Conservation (phyloP, 352 stramenopile species). For the Globisporangium mamillatum region DNA sequence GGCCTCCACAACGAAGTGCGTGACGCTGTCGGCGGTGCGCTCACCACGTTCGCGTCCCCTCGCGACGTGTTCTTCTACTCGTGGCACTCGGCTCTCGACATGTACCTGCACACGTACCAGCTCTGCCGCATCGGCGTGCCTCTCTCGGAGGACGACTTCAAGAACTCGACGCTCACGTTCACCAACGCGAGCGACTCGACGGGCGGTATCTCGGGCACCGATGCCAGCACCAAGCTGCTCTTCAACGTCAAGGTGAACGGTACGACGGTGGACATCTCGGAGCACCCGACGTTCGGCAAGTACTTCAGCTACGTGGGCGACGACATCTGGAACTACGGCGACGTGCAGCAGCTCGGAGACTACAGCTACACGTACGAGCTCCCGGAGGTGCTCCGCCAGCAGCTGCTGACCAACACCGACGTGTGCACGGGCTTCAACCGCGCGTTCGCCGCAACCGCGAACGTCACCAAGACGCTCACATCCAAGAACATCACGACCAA, state of each 20-base stretch:
- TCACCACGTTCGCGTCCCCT: constrained; percentile 49
- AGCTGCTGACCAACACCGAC: constrained; percentile 65
- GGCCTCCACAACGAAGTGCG: constrained; percentile 66
- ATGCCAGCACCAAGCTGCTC: constrained; percentile 32
- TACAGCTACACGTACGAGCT: constrained; percentile 77
- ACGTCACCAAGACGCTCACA: constrained; percentile 36
- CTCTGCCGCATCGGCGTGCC: constrained; percentile 55
- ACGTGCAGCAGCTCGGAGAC: constrained; percentile 60
- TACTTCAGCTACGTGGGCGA: constrained; percentile 59
- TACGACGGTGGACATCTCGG: constrained; percentile 41
- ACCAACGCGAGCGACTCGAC: constrained; percentile 39
- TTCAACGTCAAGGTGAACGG: constrained; percentile 42
- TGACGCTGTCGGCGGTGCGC: constrained; percentile 46
- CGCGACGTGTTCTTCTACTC: constrained; percentile 68
- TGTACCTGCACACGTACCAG: constrained; percentile 67
- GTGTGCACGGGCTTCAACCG: constrained; percentile 55
- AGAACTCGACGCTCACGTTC: constrained; percentile 46
- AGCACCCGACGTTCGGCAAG: constrained; percentile 60
- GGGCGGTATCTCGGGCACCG: constrained; percentile 40
- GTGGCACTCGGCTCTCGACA: constrained; percentile 64
- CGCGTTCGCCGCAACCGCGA: constrained; percentile 33
- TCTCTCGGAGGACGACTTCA: constrained; percentile 40
- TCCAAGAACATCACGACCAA: constrained; percentile 39
- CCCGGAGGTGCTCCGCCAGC: constrained; percentile 50
- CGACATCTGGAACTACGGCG: constrained; percentile 58